Evolutionary conservation across 495 filamentous ascomycete genomes (phyloP).

Genomic region (Apiosordaria backusii): DNA sequence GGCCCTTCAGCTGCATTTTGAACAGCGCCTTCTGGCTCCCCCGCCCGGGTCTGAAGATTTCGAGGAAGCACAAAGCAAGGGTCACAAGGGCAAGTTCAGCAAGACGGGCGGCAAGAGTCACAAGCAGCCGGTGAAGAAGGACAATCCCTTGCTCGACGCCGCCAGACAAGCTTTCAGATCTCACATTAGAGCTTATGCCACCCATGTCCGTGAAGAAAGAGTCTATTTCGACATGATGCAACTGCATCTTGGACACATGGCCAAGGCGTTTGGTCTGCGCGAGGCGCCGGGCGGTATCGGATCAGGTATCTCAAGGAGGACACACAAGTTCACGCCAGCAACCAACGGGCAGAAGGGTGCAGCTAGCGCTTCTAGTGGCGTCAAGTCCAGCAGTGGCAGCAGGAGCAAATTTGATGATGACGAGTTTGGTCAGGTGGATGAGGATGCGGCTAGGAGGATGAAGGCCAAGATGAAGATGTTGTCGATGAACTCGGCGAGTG

Average conservation of each 20-base stretch:
- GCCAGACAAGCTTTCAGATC: slow-evolving; percentile 82
- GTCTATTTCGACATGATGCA: slow-evolving; percentile 81
- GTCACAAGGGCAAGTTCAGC: slow-evolving; percentile 19
- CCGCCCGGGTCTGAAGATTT: slow-evolving; percentile 9
- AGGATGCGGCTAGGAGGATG: slow-evolving; percentile 71
- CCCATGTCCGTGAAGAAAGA: slow-evolving; percentile 80
- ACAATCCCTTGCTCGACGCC: slow-evolving; percentile 55
- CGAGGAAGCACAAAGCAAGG: slow-evolving; percentile 17
- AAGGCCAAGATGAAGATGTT: slow-evolving; percentile 69
- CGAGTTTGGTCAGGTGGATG: slow-evolving; percentile 43
- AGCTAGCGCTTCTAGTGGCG: slow-evolving; percentile 12
- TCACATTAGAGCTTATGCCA: slow-evolving; percentile 91
- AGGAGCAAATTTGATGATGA: slow-evolving; percentile 34
- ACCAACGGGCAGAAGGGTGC: slow-evolving; percentile 8
- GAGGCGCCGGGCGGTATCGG: slow-evolving; percentile 82
- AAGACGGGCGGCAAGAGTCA: slow-evolving; percentile 13
- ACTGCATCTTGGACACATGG: slow-evolving; percentile 87
- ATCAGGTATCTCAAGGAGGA: slow-evolving; percentile 40
- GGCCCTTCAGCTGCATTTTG: slow-evolving; percentile 47
- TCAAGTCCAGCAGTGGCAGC: slow-evolving; percentile 8
- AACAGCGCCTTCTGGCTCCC: slow-evolving; percentile 43
- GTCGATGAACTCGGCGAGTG: slow-evolving; percentile 67
- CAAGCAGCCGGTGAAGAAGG: slow-evolving; percentile 10
- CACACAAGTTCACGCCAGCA: slow-evolving; percentile 27
- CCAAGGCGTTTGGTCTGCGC: slow-evolving; percentile 85